Percentiles rank a stretch among this genome's conserved stretches.
Evolutionary conservation across 345 rosid species (phyloP).

Genomic region (Salix dunnii): DNA sequence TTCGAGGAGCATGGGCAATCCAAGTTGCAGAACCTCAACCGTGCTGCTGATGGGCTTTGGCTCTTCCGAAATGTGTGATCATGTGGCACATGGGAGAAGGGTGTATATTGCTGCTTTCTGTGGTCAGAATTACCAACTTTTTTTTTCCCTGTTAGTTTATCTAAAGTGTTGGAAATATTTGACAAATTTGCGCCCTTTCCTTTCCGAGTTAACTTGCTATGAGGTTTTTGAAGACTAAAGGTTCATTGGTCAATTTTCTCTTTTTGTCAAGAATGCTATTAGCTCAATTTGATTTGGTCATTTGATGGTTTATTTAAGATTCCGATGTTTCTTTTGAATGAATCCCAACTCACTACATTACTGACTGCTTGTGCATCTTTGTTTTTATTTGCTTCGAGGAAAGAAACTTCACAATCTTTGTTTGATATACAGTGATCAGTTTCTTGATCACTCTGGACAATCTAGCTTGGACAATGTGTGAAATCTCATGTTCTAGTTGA

Average conservation of each 20-base stretch:
- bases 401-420: background rate
- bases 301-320: background rate
- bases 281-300: background rate
- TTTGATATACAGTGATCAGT: background rate
- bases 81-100: conserved; percentile 48
- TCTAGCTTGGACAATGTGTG: background rate
- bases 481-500: background rate
- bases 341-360: background rate
- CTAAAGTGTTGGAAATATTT: conserved; percentile 1
- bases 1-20: conserved; percentile 34
- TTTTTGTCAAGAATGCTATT: background rate
- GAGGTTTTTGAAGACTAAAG: background rate
- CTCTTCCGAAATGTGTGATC: conserved; percentile 31
- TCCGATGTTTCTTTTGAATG: background rate
- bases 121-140: conserved; percentile 20
- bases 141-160: conserved; percentile 15
- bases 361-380: background rate
- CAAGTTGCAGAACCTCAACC: conserved; percentile 39
- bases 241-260: background rate
- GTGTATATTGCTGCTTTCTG: conserved; percentile 37
- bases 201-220: background rate
- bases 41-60: conserved; percentile 41
- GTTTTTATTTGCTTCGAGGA: background rate
- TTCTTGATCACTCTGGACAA: background rate
- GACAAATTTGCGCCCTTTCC: background rate